Percentiles rank a stretch among this genome's conserved stretches.
phyloP scores from a whole-genome alignment of 257 asterid species.

The Nicotiana knightiana region DNA sequence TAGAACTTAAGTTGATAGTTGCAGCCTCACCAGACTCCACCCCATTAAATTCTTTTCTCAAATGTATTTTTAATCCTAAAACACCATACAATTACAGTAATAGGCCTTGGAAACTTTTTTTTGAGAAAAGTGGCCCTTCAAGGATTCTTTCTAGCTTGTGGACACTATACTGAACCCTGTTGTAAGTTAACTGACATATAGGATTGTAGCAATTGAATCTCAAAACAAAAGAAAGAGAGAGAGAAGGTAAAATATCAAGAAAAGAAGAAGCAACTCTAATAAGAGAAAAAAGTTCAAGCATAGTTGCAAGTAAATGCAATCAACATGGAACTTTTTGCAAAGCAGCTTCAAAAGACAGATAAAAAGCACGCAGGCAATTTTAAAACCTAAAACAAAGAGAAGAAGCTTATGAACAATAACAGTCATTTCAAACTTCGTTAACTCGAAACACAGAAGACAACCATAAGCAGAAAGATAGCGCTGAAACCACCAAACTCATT shows the following conservation, averaged over 20 bases:
- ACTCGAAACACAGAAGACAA: conserved; percentile 24
- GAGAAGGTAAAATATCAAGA: no score
- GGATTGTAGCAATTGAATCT: not conserved
- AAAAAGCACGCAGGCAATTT: conserved; percentile 13
- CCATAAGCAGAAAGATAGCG: conserved; percentile 18
- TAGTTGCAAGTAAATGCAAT: not conserved
- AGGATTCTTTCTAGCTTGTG: not conserved
- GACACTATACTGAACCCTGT: not conserved
- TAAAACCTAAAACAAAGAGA: conserved; percentile 24
- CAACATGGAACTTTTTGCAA: conserved; percentile 11
- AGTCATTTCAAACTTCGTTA: conserved; percentile 29
- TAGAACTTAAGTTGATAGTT: no score
- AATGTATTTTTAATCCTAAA: no score
- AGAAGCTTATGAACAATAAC: conserved; percentile 29
- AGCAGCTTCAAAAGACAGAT: conserved; percentile 9
- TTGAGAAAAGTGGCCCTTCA: not conserved
- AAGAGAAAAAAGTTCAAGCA: not conserved
- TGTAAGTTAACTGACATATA: not conserved
- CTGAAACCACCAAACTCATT: conserved; percentile 23
- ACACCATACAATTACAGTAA: no score
- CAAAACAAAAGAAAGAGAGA: not conserved
- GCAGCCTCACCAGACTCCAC: no score
- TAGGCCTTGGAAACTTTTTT: no score
- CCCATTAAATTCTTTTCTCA: no score
- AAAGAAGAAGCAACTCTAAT: not conserved